Evolutionary conservation across 352 stramenopile genomes (phyloP), one percentile per base, ranked within the genome.

Genomic region (Phytophthora fragariae): DNA sequence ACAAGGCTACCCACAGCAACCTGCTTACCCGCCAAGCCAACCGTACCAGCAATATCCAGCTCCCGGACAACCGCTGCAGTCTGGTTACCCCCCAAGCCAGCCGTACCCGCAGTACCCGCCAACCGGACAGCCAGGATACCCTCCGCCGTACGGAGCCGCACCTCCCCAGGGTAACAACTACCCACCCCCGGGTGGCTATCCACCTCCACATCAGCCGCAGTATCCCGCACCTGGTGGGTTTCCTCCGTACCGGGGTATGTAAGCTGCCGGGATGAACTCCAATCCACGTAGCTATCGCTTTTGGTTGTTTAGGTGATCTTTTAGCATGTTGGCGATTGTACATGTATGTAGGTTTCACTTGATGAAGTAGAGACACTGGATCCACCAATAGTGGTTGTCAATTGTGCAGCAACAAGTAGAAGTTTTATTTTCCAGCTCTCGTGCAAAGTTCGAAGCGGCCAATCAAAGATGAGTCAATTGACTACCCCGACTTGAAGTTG

Each of bases 71-170:
- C 55, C 70, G 37, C 66, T 65, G 31, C 69, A 70, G 19, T 10
- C 29, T 47, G 39, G 39, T 15, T 68, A 68, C 52, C 50, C 33
- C 14, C 35, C 47, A 54, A 44, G 27, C 53, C 60, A 67, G n/a
- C 60, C 68, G n/a, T 64, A 69, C 41, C 68, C 63, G 17, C 72
- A 81, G 37, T 85, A 85, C 12, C 58, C 73, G 21, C 50, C 63
- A 12, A 50, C 65, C 12, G 68, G 72, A 44, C 76, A 82, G 50
- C 71, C 59, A 70, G 70, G 57, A 1, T 82, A 87, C 31, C 65
- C 60, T 37, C 39, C 68, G 39, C 52, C 63, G 41, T 80, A 86
- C 53, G 80, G 75, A 31, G 71, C 79, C 60, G 66, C 77, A 29
- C 70, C 81, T 56, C 52, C 41, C 37, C 75, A 78, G 31, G 59